Percentiles rank a stretch among this genome's conserved stretches.
Conservation (phyloP, 2,329 filamentous ascomycete genomes). For the Alternaria incomplexa region DNA sequence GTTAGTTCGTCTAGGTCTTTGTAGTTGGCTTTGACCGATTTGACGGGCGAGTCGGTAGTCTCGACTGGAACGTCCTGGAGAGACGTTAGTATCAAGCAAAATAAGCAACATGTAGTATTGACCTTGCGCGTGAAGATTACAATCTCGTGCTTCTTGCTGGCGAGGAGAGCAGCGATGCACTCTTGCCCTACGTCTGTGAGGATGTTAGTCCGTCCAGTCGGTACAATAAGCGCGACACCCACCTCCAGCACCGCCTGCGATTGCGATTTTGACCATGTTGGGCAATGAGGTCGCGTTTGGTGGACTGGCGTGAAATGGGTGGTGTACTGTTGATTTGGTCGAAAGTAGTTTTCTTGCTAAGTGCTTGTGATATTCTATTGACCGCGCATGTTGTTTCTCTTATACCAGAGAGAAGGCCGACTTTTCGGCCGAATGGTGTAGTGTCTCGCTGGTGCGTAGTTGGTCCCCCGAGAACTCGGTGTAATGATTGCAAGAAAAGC, state of each 20-base stretch:
- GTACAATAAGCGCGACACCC: background rate
- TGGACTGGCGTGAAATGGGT: background rate
- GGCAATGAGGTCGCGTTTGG: background rate
- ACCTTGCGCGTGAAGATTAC: slow-evolving; percentile 51
- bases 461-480: background rate
- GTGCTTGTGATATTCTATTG: background rate
- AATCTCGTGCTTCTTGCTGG: slow-evolving; percentile 58
- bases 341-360: background rate
- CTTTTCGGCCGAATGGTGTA: slow-evolving; percentile 10
- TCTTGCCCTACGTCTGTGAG: slow-evolving; percentile 57
- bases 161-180: slow-evolving; percentile 58
- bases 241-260: slow-evolving; percentile 19
- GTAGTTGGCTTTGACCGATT: slow-evolving; percentile 3
- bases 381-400: background rate
- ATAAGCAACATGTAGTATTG: background rate
- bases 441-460: background rate
- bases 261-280: slow-evolving; percentile 21
- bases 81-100: background rate
- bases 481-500: background rate
- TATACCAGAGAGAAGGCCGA: slow-evolving; percentile 7
- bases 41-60: background rate
- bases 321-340: background rate
- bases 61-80: background rate
- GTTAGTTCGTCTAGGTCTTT: slow-evolving; percentile 1
- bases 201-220: background rate